These are phyloP conservation scores for Yamadazyma aaseri DNA, from an alignment of 1,139 yeast species.

Conservation along the genomic window DNA sequence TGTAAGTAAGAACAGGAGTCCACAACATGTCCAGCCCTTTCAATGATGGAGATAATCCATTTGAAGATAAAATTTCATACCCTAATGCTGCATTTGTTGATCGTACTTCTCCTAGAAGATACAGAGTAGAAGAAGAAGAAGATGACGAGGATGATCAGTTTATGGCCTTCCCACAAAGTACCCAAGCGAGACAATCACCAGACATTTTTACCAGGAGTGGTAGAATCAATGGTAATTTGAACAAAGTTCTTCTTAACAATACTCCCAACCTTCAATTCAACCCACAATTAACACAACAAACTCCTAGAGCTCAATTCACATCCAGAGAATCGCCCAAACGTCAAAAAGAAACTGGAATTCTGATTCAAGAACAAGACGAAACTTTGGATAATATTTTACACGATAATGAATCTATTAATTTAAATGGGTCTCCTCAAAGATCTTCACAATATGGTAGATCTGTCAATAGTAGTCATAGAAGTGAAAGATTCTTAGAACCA, in stretches of 20 bases:
- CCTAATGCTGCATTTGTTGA: conserved; percentile 46
- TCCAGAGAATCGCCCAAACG: conserved; percentile 67
- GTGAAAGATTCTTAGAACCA: conserved; percentile 55
- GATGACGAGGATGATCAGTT: conserved; percentile 23
- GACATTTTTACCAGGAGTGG: conserved; percentile 51
- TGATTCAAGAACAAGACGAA: conserved; percentile 43
- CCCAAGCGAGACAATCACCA: conserved; percentile 37
- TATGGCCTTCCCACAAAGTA: conserved; percentile 28
- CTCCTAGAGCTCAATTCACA: conserved; percentile 58
- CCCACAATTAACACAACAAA: conserved; percentile 16
- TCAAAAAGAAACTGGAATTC: conserved; percentile 46
- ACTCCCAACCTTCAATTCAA: conserved; percentile 17
- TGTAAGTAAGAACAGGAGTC: too few relatives aligned
- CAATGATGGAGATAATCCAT: conserved; percentile 33
- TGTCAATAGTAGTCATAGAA: conserved; percentile 37
- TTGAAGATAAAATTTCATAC: conserved; percentile 25
- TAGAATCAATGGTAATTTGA: conserved; percentile 17
- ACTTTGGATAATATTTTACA: conserved; percentile 29
- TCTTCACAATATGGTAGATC: conserved; percentile 26
- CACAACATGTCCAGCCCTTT: conserved; percentile 25
- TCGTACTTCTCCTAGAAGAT: conserved; percentile 38
- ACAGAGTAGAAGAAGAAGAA: conserved; percentile 26
- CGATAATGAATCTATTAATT: conserved; percentile 17
- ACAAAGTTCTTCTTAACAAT: conserved; percentile 21
- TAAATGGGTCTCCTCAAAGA: conserved; percentile 36